Percentiles rank a stretch among this genome's conserved stretches.
These are phyloP conservation scores for Kazachstania bromeliacearum DNA, from an alignment of 805 yeast species.

Conservation along the genomic window DNA sequence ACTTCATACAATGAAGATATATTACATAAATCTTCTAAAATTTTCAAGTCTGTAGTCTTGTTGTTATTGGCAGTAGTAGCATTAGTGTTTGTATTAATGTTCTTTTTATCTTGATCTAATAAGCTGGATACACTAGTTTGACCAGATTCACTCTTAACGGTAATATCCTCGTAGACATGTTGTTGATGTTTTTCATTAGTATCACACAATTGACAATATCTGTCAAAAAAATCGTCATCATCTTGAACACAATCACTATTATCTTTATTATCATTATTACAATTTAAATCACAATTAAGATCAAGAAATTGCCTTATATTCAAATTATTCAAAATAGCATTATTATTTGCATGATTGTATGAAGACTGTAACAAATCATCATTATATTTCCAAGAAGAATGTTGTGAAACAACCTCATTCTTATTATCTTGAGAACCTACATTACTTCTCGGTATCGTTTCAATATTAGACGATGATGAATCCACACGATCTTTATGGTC, in stretches of 20 bases:
- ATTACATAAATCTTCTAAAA: slow-evolving; percentile 26
- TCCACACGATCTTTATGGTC: slow-evolving; percentile 15
- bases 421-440: neutral
- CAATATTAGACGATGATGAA: neutral
- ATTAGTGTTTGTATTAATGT: neutral
- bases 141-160: neutral
- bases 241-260: slow-evolving; percentile 1
- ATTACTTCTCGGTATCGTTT: neutral
- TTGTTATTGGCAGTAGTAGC: slow-evolving; percentile 17
- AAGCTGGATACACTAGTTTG: neutral
- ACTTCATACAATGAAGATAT: slow-evolving; percentile 29
- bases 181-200: slow-evolving; percentile 6
- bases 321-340: neutral
- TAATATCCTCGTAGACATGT: slow-evolving; percentile 1
- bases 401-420: neutral
- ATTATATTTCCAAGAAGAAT: neutral
- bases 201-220: slow-evolving; percentile 28
- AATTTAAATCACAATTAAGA: slow-evolving; percentile 22
- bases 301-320: slow-evolving; percentile 2
- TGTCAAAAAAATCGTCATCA: slow-evolving; percentile 25
- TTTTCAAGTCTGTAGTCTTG: slow-evolving; percentile 22
- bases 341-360: neutral
- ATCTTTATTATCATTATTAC: slow-evolving; percentile 10
- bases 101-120: neutral
- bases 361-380: neutral